Base-by-base conservation (phyloP, 2,329 filamentous ascomycete genomes). In the Myriosclerotinia curreyana region DNA sequence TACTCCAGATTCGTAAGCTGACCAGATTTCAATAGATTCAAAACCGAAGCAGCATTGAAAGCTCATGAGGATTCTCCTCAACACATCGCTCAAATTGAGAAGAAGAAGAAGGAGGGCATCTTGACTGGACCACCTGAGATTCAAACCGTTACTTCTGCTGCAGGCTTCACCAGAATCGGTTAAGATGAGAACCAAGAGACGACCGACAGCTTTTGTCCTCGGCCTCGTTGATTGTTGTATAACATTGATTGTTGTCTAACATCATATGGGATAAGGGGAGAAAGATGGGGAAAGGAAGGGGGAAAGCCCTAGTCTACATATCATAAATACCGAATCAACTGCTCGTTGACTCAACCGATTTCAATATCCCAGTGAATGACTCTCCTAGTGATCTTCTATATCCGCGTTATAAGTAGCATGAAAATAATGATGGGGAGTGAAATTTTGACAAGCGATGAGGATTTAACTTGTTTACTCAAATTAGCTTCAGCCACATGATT, bases 221-320 rank as follows among this genome's bases (percentile, higher is more conserved):
- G 12, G 11, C 83, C 67, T 56, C 20, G 22, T 46, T 8, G 34
- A 6, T n/a, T 34, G 17, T 34, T n/a, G n/a, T n/a, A n/a, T n/a
- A n/a, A n/a, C n/a, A n/a, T n/a, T 8, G 34, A 6, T n/a, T 31
- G 28, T 31, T 31, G 28, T 31, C 28, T 31, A 31, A 31, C 28
- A 31, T 31, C 28, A 31, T 31, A 6, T 31, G 28, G 28, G 28
- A 31, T 31, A 31, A 31, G 28, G 28, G 1, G 28, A n/a, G 28
- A 31, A 31, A 6, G 28, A 31, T 1, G 28, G 6, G 6, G 6
- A 31, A 31, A 31, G 28, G 6, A 31, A 31, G 4, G 28, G 28
- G 28, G 28, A 31, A 31, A 31, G 28, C 28, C 28, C 28, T 31
- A 31, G 5, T 31, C 28, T 5, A 4, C 42, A 25, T 44, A 36